These are phyloP conservation scores for Noccaea caerulescens DNA, from an alignment of 345 rosid species.

Conservation along the genomic window DNA sequence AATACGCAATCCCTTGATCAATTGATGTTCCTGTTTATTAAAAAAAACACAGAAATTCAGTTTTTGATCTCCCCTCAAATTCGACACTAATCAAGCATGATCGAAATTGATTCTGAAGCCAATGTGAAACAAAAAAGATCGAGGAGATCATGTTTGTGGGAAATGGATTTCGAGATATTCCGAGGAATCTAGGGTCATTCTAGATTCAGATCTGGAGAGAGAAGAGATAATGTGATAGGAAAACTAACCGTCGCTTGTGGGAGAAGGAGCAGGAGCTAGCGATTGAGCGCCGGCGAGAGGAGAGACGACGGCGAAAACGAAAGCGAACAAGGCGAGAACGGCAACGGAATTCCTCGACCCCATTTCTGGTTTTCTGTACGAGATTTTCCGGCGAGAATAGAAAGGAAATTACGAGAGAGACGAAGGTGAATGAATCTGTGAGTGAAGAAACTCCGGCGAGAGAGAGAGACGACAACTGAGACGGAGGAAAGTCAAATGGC, in stretches of 20 bases:
- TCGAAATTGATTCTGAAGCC: neutral
- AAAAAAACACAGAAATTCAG: too few relatives aligned
- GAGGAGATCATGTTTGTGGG: too few relatives aligned
- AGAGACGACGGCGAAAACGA: constrained; percentile 43
- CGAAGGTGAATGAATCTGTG: neutral
- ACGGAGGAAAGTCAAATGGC: neutral
- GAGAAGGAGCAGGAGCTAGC: constrained; percentile 60
- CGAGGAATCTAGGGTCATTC: neutral
- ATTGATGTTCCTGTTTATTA: constrained; percentile 57
- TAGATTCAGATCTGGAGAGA: neutral
- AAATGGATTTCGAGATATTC: too few relatives aligned
- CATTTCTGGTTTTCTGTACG: constrained; percentile 15
- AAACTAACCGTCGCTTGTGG: constrained; percentile 61
- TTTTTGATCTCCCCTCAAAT: too few relatives aligned
- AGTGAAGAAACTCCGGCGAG: neutral
- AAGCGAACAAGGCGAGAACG: constrained; percentile 35
- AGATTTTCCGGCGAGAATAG: too few relatives aligned
- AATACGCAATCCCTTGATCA: constrained; percentile 71
- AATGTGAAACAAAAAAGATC: neutral
- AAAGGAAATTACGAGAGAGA: neutral
- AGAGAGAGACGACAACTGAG: neutral
- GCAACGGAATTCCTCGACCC: constrained; percentile 40
- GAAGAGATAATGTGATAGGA: neutral
- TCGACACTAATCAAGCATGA: neutral
- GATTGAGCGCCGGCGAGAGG: constrained; percentile 47